Base-by-base conservation (phyloP, 1,284 basidiomycete genomes). In the Microbotryomycetes sp. region DNA sequence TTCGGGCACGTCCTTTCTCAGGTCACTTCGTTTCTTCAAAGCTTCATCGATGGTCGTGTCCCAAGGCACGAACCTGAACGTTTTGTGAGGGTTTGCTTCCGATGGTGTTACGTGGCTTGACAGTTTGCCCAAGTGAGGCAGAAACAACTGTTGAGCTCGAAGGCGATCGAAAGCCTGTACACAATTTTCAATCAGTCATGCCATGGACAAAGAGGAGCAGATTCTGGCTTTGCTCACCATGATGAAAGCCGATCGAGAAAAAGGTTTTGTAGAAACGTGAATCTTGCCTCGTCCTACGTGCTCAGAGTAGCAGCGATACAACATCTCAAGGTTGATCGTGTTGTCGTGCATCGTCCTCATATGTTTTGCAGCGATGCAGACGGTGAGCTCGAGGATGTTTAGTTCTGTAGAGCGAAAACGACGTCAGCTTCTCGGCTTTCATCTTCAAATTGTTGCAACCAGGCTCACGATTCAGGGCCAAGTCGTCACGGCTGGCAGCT, bases 281-380 rank as follows among this genome's bases (percentile, higher is more conserved):
- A 52, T 55, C 18, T 55, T 56, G 11, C 46, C 47, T 15, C 68
- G 45, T 31, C 61, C 56, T 35, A 59, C 49, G 53, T 70, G 67
- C 24, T 65, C 47, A 6, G 52, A 11, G 59, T 72, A 72, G 26
- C 54, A 47, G 26, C 65, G 62, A 50, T 64, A 69, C 5, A 68
- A 54, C 55, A 70, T 66, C 45, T 70, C 68, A 23, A 72, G 66
- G 54, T 71, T 72, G 67, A 69, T 60, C 6, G 67, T 60, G n/a
- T 64, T 47, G n/a, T 69, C 62, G 45, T 64, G 65, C 26, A 53
- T 57, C 9, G 56, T 24, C 3, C 61, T 58, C 26, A 72, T 58
- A 57, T 71, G 69, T 56, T 72, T 71, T 59, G 58, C 59, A 13
- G 63, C 58, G 52, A 72, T 56, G 18, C 66, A 50, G 23, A 67